Base-by-base conservation (phyloP, 768 basidiomycete genomes). In the Termitomyces eurrhizus region DNA sequence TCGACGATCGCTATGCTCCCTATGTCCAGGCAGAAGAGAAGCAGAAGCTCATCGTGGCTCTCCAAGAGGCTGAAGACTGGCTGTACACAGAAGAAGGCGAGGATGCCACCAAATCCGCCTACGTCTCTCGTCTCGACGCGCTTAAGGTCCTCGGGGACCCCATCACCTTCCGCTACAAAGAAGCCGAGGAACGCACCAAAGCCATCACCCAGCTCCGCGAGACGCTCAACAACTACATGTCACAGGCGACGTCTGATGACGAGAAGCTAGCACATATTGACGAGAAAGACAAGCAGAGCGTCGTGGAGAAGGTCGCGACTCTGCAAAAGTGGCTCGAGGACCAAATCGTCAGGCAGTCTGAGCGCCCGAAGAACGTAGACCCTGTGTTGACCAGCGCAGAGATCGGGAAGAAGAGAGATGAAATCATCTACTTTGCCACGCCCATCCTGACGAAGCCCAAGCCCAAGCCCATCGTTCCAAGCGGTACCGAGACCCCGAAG, bases 291-390 rank as follows among this genome's bases (percentile, higher is more conserved):
- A 92, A 88, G 75, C 85, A 93, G 77, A 71, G 77, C 51, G 86
- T 95, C 64, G 81, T 98, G 66, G 97, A 99, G 78, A 91, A 90
- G 74, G 88, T 88, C 59, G 97, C 92, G 55, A 93, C 87, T 11
- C 78, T 89, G 42, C 89, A 93, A 75, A 92, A 97, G 77, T 98
- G 96, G 97, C 83, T 99, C 59, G 92, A 97, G 69, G 95, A 99
- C 80, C 85, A 91, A 81, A 85, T 86, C 61, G 88, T 85, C 62
- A 79, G 88, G 66, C 97, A 98, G 81, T 80, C 83, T 8, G 96
- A 98, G 81, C 80, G 88, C 58, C 77, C 89, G 72, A 96, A 97
- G 87, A 90, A 92, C 71, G 86, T 88, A 58, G 89, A 95, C 71
- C 89, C 94, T 29, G 83, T 93, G 61, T 74, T 98, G 73, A 93